A percentile compares a stretch with the other conserved stretches of the same genome.
These are phyloP conservation scores for Kuraishia piskuri DNA, from an alignment of 805 yeast genomes.

Conservation along the genomic window DNA sequence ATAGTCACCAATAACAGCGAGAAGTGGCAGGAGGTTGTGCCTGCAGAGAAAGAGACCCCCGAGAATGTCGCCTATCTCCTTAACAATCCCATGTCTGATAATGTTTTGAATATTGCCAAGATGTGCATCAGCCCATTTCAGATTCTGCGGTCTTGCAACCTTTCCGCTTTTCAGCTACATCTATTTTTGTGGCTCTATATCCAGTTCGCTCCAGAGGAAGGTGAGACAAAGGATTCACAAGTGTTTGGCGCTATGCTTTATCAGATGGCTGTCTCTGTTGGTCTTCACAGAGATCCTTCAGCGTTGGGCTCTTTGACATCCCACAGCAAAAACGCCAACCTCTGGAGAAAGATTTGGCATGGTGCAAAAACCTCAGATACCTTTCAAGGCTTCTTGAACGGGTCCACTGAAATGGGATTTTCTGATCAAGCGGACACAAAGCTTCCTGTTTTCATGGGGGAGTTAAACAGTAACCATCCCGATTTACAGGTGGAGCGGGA, in stretches of 20 bases:
- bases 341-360: constrained; percentile 55
- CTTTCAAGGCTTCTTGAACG: constrained; percentile 31
- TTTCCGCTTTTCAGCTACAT: constrained; percentile 35
- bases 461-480: constrained; percentile 21
- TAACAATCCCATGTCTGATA: constrained; percentile 29
- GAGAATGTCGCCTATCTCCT: constrained; percentile 23
- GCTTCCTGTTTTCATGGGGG: constrained; percentile 27
- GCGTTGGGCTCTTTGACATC: constrained; percentile 11
- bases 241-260: constrained; percentile 27
- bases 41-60: constrained; percentile 15
- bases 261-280: constrained; percentile 36
- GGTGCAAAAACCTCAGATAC: constrained; percentile 33
- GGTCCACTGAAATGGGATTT: constrained; percentile 28
- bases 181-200: constrained; percentile 30
- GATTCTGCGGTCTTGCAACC: constrained; percentile 26
- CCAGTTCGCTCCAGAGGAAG: constrained; percentile 37
- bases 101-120: constrained; percentile 28
- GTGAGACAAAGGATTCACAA: constrained; percentile 32
- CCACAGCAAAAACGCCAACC: constrained; percentile 30
- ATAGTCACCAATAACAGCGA: constrained; percentile 18
- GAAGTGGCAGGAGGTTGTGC: constrained; percentile 13
- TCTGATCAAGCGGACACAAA: constrained; percentile 33
- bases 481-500: constrained; percentile 29
- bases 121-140: constrained; percentile 32
- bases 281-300: constrained; percentile 40